A percentile compares a stretch with the other conserved stretches of the same genome.
phyloP scores from a whole-genome alignment of 352 stramenopile species.

The Phytophthora pinifolia region DNA sequence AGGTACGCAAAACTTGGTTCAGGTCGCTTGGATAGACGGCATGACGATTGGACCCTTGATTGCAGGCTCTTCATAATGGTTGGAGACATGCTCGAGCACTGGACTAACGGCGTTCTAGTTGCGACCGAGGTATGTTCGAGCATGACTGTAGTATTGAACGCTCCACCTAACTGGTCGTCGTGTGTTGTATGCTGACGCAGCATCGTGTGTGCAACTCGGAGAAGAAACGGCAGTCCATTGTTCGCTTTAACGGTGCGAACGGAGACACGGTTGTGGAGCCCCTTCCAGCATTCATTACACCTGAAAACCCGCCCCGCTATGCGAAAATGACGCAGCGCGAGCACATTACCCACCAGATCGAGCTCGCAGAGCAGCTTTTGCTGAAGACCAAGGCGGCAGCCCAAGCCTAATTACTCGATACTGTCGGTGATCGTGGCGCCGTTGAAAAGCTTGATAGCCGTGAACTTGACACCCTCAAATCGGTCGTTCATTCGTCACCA shows the following conservation, averaged over 20 bases:
- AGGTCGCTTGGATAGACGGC: too few species aligned
- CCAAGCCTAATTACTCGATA: conserved; percentile 24
- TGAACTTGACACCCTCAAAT: conserved; percentile 8
- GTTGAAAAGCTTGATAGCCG: neutral
- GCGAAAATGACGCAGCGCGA: conserved; percentile 65
- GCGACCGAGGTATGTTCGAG: conserved; percentile 61
- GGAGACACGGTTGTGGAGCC: conserved; percentile 71
- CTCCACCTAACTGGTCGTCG: neutral
- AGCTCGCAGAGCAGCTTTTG: conserved; percentile 55
- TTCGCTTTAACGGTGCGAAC: conserved; percentile 80
- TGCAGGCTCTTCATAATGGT: conserved; percentile 73
- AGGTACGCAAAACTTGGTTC: conserved; percentile 27
- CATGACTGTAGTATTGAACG: neutral
- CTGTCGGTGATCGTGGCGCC: conserved; percentile 1
- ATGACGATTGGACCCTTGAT: neutral
- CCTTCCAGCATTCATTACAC: conserved; percentile 57
- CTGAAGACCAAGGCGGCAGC: conserved; percentile 57
- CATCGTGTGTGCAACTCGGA: conserved; percentile 78
- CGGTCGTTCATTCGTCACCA: neutral
- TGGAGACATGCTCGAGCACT: conserved; percentile 79
- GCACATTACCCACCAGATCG: conserved; percentile 53
- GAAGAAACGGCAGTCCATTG: conserved; percentile 79
- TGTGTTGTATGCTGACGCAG: conserved; percentile 28
- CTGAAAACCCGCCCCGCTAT: conserved; percentile 55
- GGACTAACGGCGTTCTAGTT: conserved; percentile 73